Conservation (phyloP, 176 grass and related monocot species). For the Triticum monococcum region DNA sequence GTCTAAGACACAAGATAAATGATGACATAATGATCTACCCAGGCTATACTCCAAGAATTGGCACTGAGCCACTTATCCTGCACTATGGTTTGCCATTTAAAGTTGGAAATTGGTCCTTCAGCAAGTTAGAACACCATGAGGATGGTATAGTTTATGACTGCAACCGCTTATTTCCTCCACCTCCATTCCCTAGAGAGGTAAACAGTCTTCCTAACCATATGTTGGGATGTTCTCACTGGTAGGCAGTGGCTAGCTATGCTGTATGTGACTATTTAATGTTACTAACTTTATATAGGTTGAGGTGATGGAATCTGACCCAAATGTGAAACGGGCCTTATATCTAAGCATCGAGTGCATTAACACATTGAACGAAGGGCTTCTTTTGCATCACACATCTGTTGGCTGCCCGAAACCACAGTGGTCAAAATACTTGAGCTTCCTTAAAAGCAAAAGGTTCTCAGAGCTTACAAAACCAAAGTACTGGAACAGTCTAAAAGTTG, state of each 20-base stretch:
- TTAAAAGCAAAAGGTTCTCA: constrained; percentile 84
- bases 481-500: constrained; percentile 40
- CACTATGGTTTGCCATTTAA: constrained; percentile 93
- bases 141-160: constrained; percentile 91
- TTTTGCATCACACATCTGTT: constrained; percentile 72
- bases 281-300: constrained; percentile 64
- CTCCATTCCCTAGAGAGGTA: constrained; percentile 92
- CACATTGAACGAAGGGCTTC: constrained; percentile 94
- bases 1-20: constrained; percentile 94
- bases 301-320: constrained; percentile 73
- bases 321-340: constrained; percentile 71
- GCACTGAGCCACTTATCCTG: constrained; percentile 78
- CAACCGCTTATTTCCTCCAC: constrained; percentile 80
- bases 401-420: constrained; percentile 85
- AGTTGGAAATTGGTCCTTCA: constrained; percentile 98
- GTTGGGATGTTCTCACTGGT: background rate
- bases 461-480: constrained; percentile 87
- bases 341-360: constrained; percentile 94
- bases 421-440: constrained; percentile 94
- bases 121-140: constrained; percentile 90
- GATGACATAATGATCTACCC: constrained; percentile 99
- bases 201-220: constrained; percentile 17
- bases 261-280: background rate
- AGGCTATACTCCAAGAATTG: constrained; percentile 84
- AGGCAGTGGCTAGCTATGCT: background rate